Base-by-base conservation (phyloP, 129 eudicot genomes). In the Centaurea solstitialis region DNA sequence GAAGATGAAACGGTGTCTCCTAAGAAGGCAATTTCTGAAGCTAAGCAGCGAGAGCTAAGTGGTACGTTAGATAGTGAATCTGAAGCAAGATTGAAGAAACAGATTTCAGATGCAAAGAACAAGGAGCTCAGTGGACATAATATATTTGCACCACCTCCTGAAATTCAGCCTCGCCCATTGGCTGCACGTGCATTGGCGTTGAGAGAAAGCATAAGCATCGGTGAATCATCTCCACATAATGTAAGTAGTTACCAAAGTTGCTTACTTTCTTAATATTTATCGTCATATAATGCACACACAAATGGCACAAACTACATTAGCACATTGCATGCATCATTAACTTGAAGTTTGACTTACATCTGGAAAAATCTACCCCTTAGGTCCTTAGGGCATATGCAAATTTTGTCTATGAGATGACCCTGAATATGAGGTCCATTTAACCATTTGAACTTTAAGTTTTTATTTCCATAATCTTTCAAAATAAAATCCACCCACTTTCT, bases 61-160 rank as follows among this genome's bases (percentile, higher is more conserved):
- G 98, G 99, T 24, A 91, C 82, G 21, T 80, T 95, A 22, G 98
- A 93, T 75, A 87, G 85, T 18, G 94, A 91, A 28, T 78, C 93
- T 7, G 99, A 91, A 33, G 89, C 91, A 38, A 89, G 53, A 79
- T 65, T 95, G 87, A 93, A 93, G 86, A 95, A 93, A 81, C 99
- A 92, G 75, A 75, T 91, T 78, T 93, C 97, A 9, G 85, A 83
- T 80, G 98, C 93, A 28, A 95, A 93, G 83, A 84, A 86, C 84
- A 95, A 93, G 88, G 99, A 95, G 89, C 94, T 95, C 20, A 88
- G 98, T 80, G 99, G 99, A 11, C 87, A 93, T 76, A 80, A 95
- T 80, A 95, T 95, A 9, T 95, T 95, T 68, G 98, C 98, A 53
- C 97, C 98, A 7, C 98, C 99, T 35, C 98, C 97, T 33, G 99